phyloP scores from a whole-genome alignment of 2,329 filamentous ascomycete genomes.

The Penicillium sp. region DNA sequence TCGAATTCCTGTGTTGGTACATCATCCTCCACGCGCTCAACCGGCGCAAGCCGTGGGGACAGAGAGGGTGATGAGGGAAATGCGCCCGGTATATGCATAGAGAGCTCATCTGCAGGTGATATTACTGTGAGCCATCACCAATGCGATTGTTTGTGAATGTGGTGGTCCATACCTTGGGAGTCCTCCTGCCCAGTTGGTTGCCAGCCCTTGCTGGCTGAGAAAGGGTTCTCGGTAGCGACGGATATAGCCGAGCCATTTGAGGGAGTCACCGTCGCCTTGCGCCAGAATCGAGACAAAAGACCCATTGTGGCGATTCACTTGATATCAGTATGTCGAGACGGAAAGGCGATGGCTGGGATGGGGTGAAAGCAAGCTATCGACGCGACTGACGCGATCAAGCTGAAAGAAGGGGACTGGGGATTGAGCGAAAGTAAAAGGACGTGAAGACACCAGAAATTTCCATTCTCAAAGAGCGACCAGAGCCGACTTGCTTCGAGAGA shows the following conservation, averaged over 20 bases:
- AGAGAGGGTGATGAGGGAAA: constrained; percentile 17
- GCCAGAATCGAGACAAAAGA: background rate
- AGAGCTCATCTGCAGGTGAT: background rate
- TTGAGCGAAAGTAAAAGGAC: background rate
- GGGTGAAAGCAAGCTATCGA: background rate
- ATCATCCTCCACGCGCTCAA: constrained; percentile 7
- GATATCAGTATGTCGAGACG: background rate
- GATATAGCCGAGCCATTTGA: background rate
- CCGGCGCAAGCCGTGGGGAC: constrained; percentile 15
- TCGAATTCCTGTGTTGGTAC: constrained; percentile 7
- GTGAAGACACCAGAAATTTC: background rate
- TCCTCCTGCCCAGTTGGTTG: background rate
- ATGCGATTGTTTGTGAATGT: background rate
- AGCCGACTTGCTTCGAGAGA: background rate
- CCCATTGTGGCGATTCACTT: background rate
- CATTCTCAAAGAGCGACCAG: background rate
- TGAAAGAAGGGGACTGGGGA: background rate
- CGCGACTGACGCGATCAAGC: background rate
- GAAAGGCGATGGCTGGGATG: background rate
- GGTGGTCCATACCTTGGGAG: background rate
- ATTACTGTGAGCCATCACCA: constrained; percentile 1
- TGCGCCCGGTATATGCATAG: constrained; percentile 15
- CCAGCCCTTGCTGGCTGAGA: background rate
- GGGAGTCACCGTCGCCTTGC: background rate
- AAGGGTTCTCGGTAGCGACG: background rate